Conservation (phyloP, 108 stramenopile genomes). For the Stephanodiscus triporus region DNA sequence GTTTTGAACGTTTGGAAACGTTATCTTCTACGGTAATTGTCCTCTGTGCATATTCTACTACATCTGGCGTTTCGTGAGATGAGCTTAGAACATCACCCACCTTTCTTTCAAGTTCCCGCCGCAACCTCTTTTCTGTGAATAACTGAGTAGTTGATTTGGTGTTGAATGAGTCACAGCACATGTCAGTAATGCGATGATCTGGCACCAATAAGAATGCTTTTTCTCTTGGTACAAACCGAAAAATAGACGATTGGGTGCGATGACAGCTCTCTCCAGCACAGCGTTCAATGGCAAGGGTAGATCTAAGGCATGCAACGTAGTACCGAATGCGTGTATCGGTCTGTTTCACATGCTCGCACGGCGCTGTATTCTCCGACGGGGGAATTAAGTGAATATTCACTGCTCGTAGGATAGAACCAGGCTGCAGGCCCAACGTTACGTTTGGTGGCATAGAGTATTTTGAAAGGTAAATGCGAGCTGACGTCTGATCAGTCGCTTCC, state of each 20-base stretch:
- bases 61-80: background rate
- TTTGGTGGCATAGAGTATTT: slow-evolving; percentile 63
- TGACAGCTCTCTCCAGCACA: slow-evolving; percentile 42
- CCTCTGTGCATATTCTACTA: background rate
- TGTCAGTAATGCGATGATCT: slow-evolving; percentile 38
- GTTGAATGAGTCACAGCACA: slow-evolving; percentile 24
- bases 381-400: slow-evolving; percentile 66
- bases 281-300: slow-evolving; percentile 61
- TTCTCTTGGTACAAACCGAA: slow-evolving; percentile 23
- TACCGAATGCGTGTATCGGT: background rate
- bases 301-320: slow-evolving; percentile 75
- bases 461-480: slow-evolving; percentile 40
- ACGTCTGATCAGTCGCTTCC: slow-evolving; percentile 1
- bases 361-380: background rate
- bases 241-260: background rate
- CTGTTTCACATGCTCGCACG: background rate
- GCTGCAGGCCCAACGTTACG: slow-evolving; percentile 53
- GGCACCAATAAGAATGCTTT: slow-evolving; percentile 37
- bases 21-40: slow-evolving; percentile 5
- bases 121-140: slow-evolving; percentile 28
- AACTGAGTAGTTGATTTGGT: slow-evolving; percentile 30
- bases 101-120: slow-evolving; percentile 17
- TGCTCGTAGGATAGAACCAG: slow-evolving; percentile 64
- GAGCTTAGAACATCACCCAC: background rate
- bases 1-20: background rate